Evolutionary conservation across 306 rosid species (phyloP), one percentile per base, ranked within the genome.

Genomic region (Cicer chorassanicum): DNA sequence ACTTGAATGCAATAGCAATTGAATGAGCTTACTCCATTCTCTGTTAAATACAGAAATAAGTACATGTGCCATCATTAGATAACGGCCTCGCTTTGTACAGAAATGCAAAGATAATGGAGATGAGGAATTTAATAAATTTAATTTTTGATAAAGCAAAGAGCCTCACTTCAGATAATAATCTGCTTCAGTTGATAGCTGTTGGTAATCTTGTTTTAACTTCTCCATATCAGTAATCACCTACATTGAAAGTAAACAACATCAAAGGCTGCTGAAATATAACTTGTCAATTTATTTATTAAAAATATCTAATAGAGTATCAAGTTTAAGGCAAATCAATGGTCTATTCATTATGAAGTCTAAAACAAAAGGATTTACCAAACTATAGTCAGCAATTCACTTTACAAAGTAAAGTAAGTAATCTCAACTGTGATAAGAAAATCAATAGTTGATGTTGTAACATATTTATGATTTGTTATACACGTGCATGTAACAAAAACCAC

Each of bases 191-290:
- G 86, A 78, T 73, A 85, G 89, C 80, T 80, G 78, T 70, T 86
- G 88, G 81, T 84, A 84, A 24, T 87, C 88, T 78, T 87, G 93
- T 87, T 94, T 94, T 44, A 82, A 85, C 78, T 78, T 88, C 82
- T 94, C 98, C 98, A 90, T 90, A 66, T 91, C 93, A 38, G 80
- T 73, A 85, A 94, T 94, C 63, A 91, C 92, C 97, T 94, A 80
- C 82, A 82, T 65, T 50, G 51, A 75, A 81, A 82, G 72, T 19
- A 69, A 73, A 42, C 42, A 16, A 70, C 7, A 34, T 73, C 66
- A 80, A 54, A 48, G 36, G 74, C 55, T 24, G 53, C 13, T 55
- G 41, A 53, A 77, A 51, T 41, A 56, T 24, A 21, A 72, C 13
- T 6, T 21, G 53, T 43, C 56, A 57, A 18, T 5, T 49, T 19